phyloP scores from a whole-genome alignment of 2,329 filamentous ascomycete species.

The Hypoxylon sp. region DNA sequence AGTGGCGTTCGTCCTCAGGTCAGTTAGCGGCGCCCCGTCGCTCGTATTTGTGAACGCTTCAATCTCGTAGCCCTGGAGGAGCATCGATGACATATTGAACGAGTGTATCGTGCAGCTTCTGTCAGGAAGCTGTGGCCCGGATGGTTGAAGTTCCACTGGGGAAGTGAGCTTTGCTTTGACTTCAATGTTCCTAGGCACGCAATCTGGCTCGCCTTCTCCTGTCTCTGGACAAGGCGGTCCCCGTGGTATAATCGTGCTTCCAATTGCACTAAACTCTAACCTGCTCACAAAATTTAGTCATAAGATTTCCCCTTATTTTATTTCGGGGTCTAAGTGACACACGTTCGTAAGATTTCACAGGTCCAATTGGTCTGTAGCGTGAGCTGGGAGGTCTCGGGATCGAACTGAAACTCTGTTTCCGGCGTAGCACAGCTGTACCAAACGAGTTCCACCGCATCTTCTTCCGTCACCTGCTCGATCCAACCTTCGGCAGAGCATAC shows the following conservation, averaged over 20 bases:
- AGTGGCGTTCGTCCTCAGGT: background rate
- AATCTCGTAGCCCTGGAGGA: slow-evolving; percentile 2
- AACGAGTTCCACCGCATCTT: background rate
- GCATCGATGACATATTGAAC: background rate
- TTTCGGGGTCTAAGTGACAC: background rate
- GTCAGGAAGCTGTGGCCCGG: background rate
- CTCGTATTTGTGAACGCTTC: background rate
- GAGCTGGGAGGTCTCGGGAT: background rate
- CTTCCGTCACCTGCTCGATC: background rate
- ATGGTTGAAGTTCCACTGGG: background rate
- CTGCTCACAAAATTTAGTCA: background rate
- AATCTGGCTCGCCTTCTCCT: background rate
- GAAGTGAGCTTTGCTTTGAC: slow-evolving; percentile 2
- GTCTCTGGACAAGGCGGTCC: background rate
- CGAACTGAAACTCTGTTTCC: background rate
- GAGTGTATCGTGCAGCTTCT: slow-evolving; percentile 1
- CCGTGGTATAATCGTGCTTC: background rate
- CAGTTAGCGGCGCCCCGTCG: background rate
- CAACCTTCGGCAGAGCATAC: slow-evolving; percentile 1
- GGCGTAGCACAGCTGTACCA: slow-evolving; percentile 2
- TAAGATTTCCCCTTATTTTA: too few relatives aligned
- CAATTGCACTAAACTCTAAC: background rate
- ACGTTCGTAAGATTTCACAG: background rate
- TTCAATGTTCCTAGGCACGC: background rate
- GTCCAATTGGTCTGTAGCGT: background rate